Conservation (phyloP, 1,284 basidiomycete genomes). For the Afroboletus lepidellus region DNA sequence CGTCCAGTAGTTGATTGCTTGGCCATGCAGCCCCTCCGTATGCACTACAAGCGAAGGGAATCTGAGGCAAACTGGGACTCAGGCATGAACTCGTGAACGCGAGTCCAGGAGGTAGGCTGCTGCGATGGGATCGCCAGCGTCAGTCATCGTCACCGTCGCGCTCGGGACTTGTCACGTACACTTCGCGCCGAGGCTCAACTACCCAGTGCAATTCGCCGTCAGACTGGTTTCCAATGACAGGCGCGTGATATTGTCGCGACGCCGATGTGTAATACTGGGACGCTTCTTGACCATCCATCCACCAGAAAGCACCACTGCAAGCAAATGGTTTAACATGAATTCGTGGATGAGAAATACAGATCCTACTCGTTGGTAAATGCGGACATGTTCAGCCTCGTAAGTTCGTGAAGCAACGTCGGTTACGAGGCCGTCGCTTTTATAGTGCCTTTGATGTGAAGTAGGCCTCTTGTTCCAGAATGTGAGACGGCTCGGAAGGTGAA, state of each 20-base stretch:
- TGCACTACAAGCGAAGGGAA: not conserved
- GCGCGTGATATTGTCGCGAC: slow-evolving; percentile 5
- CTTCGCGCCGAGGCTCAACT: slow-evolving; percentile 2
- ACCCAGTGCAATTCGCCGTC: not conserved
- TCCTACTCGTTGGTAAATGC: slow-evolving; percentile 13
- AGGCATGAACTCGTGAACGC: slow-evolving; percentile 6
- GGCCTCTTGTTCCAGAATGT: slow-evolving; percentile 9
- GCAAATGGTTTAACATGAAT: not conserved
- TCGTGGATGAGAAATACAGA: not conserved
- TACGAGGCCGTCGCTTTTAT: slow-evolving; percentile 12
- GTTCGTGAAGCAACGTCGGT: not conserved
- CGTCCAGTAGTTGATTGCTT: not conserved
- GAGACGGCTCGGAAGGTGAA: slow-evolving; percentile 11
- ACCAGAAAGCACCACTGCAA: slow-evolving; percentile 1
- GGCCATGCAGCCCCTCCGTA: not conserved
- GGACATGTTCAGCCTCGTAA: slow-evolving; percentile 9
- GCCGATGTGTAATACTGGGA: not conserved
- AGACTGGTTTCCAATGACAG: not conserved
- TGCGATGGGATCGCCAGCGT: not conserved
- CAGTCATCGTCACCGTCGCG: not conserved
- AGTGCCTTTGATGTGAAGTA: not conserved
- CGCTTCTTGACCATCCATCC: not conserved
- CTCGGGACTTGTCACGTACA: slow-evolving; percentile 11
- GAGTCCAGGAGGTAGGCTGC: not conserved
- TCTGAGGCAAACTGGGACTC: not conserved